Percentiles rank a stretch among this genome's conserved stretches.
Evolutionary conservation across 2,329 filamentous ascomycete genomes (phyloP).

Genomic region (Purpureocillium takamizusanense): DNA sequence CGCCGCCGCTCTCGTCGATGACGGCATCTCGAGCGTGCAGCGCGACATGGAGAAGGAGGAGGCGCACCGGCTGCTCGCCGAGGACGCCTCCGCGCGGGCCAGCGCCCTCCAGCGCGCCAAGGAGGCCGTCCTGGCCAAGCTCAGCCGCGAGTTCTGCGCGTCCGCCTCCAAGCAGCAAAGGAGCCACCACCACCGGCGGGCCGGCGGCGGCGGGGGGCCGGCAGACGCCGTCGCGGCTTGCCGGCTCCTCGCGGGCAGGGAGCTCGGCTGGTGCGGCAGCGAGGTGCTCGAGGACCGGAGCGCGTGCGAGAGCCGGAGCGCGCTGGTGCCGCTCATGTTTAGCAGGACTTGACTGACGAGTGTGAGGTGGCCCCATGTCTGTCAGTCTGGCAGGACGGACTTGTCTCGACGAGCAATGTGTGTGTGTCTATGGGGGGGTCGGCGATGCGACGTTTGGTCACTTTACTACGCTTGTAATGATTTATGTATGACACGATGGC

Average conservation of each 20-base stretch:
- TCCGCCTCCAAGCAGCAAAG: too few relatives aligned
- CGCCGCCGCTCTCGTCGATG: slow-evolving; percentile 17
- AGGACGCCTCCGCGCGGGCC: slow-evolving; percentile 45
- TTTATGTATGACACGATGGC: too few relatives aligned
- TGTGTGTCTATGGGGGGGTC: neutral
- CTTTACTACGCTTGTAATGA: too few relatives aligned
- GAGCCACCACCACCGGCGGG: slow-evolving; percentile 12
- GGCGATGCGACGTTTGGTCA: too few relatives aligned
- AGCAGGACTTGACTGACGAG: slow-evolving; percentile 28
- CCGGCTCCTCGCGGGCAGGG: slow-evolving; percentile 19
- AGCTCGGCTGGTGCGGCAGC: slow-evolving; percentile 20
- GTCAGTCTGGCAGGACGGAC: too few relatives aligned
- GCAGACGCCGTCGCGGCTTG: slow-evolving; percentile 23
- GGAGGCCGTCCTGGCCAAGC: slow-evolving; percentile 50
- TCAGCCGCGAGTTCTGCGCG: slow-evolving; percentile 40
- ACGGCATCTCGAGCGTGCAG: slow-evolving; percentile 47
- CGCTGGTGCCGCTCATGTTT: slow-evolving; percentile 52
- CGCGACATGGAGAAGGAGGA: slow-evolving; percentile 49
- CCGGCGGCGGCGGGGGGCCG: slow-evolving; percentile 17
- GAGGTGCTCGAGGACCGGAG: slow-evolving; percentile 32
- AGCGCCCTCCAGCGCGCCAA: slow-evolving; percentile 49
- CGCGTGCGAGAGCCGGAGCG: slow-evolving; percentile 42
- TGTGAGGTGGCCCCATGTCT: too few relatives aligned
- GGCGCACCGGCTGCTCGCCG: slow-evolving; percentile 44
- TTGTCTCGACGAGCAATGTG: too few relatives aligned